Evolutionary conservation across 148 eudicot species (phyloP).

Genomic region (Diospyros lotus): DNA sequence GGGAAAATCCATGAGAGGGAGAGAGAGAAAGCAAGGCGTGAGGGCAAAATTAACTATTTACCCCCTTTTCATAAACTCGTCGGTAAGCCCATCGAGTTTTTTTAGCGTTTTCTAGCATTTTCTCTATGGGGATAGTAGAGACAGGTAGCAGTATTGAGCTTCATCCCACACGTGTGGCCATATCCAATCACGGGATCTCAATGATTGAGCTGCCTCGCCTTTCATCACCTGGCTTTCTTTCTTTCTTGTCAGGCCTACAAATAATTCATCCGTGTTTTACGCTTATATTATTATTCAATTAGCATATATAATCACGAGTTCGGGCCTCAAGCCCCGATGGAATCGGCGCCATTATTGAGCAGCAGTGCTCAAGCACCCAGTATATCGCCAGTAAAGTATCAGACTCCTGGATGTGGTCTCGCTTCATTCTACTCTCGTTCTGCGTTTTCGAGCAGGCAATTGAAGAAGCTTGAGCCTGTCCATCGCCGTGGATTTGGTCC

Average conservation of each 20-base stretch:
- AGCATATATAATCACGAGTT: neutral
- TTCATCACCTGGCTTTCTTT: neutral
- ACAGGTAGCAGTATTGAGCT: no score
- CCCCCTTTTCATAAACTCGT: no score
- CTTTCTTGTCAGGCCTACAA: neutral
- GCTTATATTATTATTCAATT: neutral
- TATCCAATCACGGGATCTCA: no score
- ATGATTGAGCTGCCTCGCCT: no score
- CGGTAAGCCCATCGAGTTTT: no score
- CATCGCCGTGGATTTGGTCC: neutral
- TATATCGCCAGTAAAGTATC: neutral
- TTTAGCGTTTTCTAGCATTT: no score
- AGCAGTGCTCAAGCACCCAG: neutral
- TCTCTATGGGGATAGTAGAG: no score
- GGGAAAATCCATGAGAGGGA: no score
- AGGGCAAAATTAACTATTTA: no score
- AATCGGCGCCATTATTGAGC: neutral
- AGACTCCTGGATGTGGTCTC: neutral
- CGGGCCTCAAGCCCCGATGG: slow-evolving; percentile 1
- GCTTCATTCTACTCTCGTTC: neutral
- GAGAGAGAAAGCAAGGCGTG: no score
- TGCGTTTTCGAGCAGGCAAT: neutral
- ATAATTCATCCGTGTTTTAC: neutral
- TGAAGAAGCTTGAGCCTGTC: neutral
- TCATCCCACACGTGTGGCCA: no score